Conservation (phyloP, 768 basidiomycete genomes). For the Tephrocybe rancida region DNA sequence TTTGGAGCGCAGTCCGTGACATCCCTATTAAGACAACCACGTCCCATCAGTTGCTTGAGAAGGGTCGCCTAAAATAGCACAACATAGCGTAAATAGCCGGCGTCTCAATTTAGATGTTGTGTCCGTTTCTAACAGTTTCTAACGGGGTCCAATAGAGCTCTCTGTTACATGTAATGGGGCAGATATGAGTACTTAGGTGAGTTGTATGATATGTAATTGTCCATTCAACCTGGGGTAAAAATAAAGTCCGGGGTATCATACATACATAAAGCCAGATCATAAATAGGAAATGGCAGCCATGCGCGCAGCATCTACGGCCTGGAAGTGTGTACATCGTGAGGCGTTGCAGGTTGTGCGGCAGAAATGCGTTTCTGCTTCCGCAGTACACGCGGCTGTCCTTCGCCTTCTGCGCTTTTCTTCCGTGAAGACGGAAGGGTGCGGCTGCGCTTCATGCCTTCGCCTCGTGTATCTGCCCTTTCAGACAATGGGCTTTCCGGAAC, state of each 20-base stretch:
- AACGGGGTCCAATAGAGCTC: background rate
- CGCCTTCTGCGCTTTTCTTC: slow-evolving; percentile 27
- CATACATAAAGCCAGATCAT: slow-evolving; percentile 3
- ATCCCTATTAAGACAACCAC: slow-evolving; percentile 1
- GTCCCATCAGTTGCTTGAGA: background rate
- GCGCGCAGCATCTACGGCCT: slow-evolving; percentile 7
- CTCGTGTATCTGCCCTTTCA: slow-evolving; percentile 22
- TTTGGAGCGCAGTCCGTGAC: background rate
- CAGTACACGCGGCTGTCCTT: slow-evolving; percentile 44
- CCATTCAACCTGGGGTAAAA: slow-evolving; percentile 17
- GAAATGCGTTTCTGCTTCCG: slow-evolving; percentile 54
- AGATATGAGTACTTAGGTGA: slow-evolving; percentile 10
- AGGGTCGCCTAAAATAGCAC: background rate
- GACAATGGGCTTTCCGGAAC: slow-evolving; percentile 43
- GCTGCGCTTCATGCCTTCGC: slow-evolving; percentile 51
- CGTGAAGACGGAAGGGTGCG: slow-evolving; percentile 66
- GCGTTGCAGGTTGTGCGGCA: slow-evolving; percentile 35
- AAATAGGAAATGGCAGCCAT: slow-evolving; percentile 4
- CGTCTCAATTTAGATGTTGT: background rate
- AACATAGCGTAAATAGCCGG: background rate
- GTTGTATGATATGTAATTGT: slow-evolving; percentile 9
- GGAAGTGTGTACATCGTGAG: slow-evolving; percentile 11
- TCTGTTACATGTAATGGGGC: slow-evolving; percentile 3
- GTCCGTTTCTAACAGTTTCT: too few species aligned
- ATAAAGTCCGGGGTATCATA: slow-evolving; percentile 23